A percentile compares a stretch with the other conserved stretches of the same genome.
Conservation (phyloP, 2,329 filamentous ascomycete species). For the Colletotrichum musae region DNA sequence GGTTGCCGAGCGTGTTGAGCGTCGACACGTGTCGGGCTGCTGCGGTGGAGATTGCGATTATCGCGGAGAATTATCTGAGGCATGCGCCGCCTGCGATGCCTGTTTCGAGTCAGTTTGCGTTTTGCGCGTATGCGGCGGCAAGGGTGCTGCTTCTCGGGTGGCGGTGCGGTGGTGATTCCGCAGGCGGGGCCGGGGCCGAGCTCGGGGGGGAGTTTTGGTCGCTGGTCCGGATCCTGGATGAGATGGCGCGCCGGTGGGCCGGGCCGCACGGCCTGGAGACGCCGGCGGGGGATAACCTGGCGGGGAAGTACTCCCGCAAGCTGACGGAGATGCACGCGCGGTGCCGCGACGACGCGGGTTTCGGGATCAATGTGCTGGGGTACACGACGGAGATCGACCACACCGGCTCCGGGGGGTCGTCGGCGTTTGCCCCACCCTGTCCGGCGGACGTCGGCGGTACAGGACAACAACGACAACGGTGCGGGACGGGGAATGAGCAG, state of each 20-base stretch:
- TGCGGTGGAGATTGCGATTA: constrained; percentile 58
- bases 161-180: constrained; percentile 42
- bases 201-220: constrained; percentile 46
- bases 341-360: constrained; percentile 35
- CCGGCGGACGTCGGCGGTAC: too few relatives aligned
- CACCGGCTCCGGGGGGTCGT: background rate
- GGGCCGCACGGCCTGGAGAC: constrained; percentile 31
- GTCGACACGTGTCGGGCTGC: constrained; percentile 61
- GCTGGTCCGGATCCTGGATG: constrained; percentile 43
- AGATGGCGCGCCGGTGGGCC: constrained; percentile 44
- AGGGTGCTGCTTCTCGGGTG: constrained; percentile 55
- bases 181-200: constrained; percentile 40
- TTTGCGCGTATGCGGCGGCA: constrained; percentile 59
- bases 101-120: constrained; percentile 55
- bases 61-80: constrained; percentile 58
- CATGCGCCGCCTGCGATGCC: constrained; percentile 46
- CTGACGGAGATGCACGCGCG: constrained; percentile 39
- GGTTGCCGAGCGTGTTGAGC: constrained; percentile 57
- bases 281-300: constrained; percentile 27
- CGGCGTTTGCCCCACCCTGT: background rate
- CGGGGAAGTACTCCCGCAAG: constrained; percentile 40
- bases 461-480: background rate
- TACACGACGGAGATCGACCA: constrained; percentile 35
- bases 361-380: constrained; percentile 27
- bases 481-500: too few relatives aligned